Percentiles rank a stretch among this genome's conserved stretches.
These are phyloP conservation scores for Pichia sp. DNA, from an alignment of 1,139 yeast genomes.

Conservation along the genomic window DNA sequence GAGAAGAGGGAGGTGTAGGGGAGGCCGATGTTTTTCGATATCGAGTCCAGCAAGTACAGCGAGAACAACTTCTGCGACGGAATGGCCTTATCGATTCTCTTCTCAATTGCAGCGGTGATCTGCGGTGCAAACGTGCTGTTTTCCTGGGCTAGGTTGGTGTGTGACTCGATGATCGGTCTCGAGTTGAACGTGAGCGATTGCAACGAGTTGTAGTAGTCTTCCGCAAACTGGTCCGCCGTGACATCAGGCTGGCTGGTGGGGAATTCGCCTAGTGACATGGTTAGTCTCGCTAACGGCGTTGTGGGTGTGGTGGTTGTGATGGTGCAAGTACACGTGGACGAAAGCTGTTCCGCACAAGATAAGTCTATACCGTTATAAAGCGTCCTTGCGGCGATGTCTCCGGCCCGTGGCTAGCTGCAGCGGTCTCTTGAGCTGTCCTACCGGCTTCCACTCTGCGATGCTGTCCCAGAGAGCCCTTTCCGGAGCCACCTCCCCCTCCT, in stretches of 20 bases:
- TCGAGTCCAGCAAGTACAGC: slow-evolving; percentile 83
- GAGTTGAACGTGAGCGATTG: slow-evolving; percentile 83
- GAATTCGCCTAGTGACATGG: not conserved
- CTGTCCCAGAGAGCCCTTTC: not conserved
- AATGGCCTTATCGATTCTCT: slow-evolving; percentile 58
- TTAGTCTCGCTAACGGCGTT: not conserved
- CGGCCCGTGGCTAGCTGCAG: not conserved
- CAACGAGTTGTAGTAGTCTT: slow-evolving; percentile 64
- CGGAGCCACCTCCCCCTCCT: not conserved
- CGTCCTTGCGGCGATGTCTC: not conserved
- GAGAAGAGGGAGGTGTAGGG: slow-evolving; percentile 81
- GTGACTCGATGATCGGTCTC: slow-evolving; percentile 78
- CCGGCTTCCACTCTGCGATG: not conserved
- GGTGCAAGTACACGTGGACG: not conserved
- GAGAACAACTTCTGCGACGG: slow-evolving; percentile 84
- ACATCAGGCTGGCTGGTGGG: not conserved
- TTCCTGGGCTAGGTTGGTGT: slow-evolving; percentile 87
- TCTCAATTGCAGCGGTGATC: slow-evolving; percentile 68
- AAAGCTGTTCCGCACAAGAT: too few species aligned
- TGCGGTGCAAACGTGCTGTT: slow-evolving; percentile 72
- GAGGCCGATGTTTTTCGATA: slow-evolving; percentile 83
- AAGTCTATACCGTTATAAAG: not conserved
- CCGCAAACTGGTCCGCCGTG: slow-evolving; percentile 37
- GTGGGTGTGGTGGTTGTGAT: not conserved
- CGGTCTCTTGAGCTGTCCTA: not conserved